phyloP scores from a whole-genome alignment of 495 filamentous ascomycete species.

The Podospora sp. region DNA sequence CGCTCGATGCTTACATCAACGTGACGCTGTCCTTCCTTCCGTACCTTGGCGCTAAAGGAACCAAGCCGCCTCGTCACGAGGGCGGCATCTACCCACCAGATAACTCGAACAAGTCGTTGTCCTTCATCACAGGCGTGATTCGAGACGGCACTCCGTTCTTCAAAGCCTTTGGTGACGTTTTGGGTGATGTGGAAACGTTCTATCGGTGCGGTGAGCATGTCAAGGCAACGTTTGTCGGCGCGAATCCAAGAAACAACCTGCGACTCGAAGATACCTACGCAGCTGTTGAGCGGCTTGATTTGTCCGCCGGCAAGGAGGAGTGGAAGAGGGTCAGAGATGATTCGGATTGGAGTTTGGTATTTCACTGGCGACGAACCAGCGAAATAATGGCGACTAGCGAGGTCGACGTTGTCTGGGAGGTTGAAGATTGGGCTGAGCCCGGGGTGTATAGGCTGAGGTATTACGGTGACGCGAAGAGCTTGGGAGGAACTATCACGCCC shows the following conservation, averaged over 20 bases:
- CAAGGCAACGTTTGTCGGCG: constrained; percentile 74
- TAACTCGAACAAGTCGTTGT: constrained; percentile 76
- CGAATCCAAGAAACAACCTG: constrained; percentile 88
- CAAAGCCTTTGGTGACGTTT: constrained; percentile 75
- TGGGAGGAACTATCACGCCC: constrained; percentile 64
- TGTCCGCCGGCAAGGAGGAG: constrained; percentile 30
- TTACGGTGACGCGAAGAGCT: constrained; percentile 77
- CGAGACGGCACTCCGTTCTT: constrained; percentile 72
- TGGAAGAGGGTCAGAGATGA: constrained; percentile 76
- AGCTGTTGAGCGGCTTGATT: constrained; percentile 66
- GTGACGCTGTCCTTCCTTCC: constrained; percentile 72
- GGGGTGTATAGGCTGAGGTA: constrained; percentile 79
- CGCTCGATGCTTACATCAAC: constrained; percentile 88
- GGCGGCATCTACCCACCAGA: constrained; percentile 71
- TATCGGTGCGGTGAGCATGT: constrained; percentile 63
- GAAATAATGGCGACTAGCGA: constrained; percentile 74
- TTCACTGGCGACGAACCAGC: constrained; percentile 75
- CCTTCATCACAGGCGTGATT: constrained; percentile 80
- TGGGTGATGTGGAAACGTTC: constrained; percentile 54
- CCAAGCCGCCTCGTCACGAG: constrained; percentile 48
- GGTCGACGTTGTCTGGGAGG: constrained; percentile 80
- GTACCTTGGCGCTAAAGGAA: constrained; percentile 58
- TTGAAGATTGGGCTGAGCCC: constrained; percentile 55
- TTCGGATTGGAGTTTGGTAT: constrained; percentile 79
- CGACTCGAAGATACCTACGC: constrained; percentile 77